Evolutionary conservation across 176 grass and related monocot species (phyloP), one percentile per base, ranked within the genome.

Genomic region (Alopecurus myosuroides): DNA sequence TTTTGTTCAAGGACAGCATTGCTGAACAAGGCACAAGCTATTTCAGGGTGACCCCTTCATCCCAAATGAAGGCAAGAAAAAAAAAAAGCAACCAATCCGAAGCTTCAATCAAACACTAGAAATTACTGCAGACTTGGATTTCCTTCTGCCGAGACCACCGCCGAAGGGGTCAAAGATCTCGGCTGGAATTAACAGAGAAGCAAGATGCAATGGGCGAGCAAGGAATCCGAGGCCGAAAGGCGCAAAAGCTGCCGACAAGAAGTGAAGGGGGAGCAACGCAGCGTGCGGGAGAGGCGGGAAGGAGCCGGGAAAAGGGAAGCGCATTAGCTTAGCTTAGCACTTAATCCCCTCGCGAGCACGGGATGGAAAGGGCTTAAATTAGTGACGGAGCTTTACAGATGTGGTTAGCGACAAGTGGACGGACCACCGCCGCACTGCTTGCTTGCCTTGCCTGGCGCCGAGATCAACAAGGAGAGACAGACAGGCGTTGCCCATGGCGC

Each of bases 401-500:
- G 84, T 28, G 74, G 84, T 74, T 83, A 57, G 57, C 74, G 70
- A 78, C 79, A 65, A 56, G 78, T 82, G 85, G 84, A 71, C 88
- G 88, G 88, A 74, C 89, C 89, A 74, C 48, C 31, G 81, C 39
- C 26, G 72, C 89, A 66, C 75, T 30, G 36, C 36, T 39, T n/a
- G n/a, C n/a, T n/a, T 37, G 63, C 17, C 61, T 50, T 70, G 25
- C 78, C 65, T 86, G 74, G 84, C 88, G 29, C 88, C 85, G 31
- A 84, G 89, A 81, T 90, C 89, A 76, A 90, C 85, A 74, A 80
- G 58, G 69, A 20, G n/a, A n/a, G 46, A 49, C 46, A 49, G 89
- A 44, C 81, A 87, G 25, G 60, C 53, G 31, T 76, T 88, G 88
- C 33, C 36, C 78, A 40, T 88, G 83, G 86, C 15, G 89, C 89